Evolutionary conservation across 2,329 filamentous ascomycete genomes (phyloP), one percentile per base, ranked within the genome.

Genomic region (Colletotrichum graminicola): DNA sequence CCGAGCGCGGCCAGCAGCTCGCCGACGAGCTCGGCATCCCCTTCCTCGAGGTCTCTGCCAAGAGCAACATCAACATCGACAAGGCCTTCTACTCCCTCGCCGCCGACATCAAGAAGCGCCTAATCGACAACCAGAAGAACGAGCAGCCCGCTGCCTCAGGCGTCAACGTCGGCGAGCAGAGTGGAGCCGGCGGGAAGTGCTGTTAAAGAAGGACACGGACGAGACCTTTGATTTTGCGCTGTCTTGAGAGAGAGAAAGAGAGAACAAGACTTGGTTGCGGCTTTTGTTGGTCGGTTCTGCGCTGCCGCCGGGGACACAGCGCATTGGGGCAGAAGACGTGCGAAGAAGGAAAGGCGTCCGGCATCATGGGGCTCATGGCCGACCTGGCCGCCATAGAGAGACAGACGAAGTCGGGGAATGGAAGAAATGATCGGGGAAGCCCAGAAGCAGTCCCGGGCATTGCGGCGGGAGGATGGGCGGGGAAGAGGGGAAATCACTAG

Each of bases 61-160:
- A 99, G 89, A 95, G 93, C 86, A 98, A 98, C 86, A 98, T 97
- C 90, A 99, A 99, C 85, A 97, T 99, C 79, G 96, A 99, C 84
- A 95, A 98, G 86, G 96, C 96, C 23, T 99, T 99, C 82, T 98
- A 97, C 87, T 95, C 89, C 81, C 90, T 99, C 77, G 96, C 96
- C 21, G 90, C 93, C 75, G 95, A 98, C 80, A 98, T 99, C 87
- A 99, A 99, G 91, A 97, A 97, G 89, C 91, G 94, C 77, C 92
- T 98, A 82, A 96, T 98, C 83, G 95, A 98, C 82, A 97, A 92
- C 74, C 90, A 91, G 76, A 94, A 95, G 87, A 90, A 90, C 74
- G 93, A 96, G 76, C 88, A 90, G 77, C 82, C 86, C 45, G 77
- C 78, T 49, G 77, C 82, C 45, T 82, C 84, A 73, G 90, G 90